Base-by-base conservation (phyloP, 1,284 basidiomycete species). In the Exobasidium rhododendri region DNA sequence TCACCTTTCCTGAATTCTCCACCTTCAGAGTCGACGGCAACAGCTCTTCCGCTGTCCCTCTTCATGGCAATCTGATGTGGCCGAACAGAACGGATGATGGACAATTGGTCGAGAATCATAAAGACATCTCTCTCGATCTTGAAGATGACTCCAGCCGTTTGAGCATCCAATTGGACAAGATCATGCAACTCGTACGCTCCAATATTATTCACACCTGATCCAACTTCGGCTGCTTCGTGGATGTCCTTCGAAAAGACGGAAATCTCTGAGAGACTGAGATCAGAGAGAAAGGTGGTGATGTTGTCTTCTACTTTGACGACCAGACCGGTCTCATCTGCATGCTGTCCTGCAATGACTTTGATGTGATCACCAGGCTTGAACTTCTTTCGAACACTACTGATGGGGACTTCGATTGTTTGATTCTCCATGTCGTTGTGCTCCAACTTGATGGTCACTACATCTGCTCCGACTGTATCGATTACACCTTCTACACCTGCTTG, bases 281-380 rank as follows among this genome's bases (percentile, higher is more conserved):
- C 94, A n/a, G 92, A 96, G 68, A 97, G 83, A 83, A 98, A 94
- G 0, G 94, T 97, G 13, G 97, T 91, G 7, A 94, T 86, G 68
- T 93, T 92, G 64, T 80, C 77, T 52, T 81, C 77, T 22, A 97
- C 90, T 31, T 92, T 89, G 47, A 98, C 90, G 24, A 98, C 94
- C 73, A 98, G 85, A 83, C 94, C 94, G 4, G 93, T 96, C 82
- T 97, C 93, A 75, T 96, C 92, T 7, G 87, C 86, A 77, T 97
- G 97, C 82, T 94, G 89, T 26, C 94, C 94, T 5, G 88, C 85
- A 86, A 97, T 92, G 62, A 98, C 94, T 83, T 97, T 97, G 82
- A 99, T 91, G 77, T 99, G 96, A 81, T 98, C 94, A 80, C 94
- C 96, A 56, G 92, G 86, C 80, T 92, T 92, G 84, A 99, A 98